Conservation (phyloP, 176 grass and related monocot species). For the Eragrostis nindensis region DNA sequence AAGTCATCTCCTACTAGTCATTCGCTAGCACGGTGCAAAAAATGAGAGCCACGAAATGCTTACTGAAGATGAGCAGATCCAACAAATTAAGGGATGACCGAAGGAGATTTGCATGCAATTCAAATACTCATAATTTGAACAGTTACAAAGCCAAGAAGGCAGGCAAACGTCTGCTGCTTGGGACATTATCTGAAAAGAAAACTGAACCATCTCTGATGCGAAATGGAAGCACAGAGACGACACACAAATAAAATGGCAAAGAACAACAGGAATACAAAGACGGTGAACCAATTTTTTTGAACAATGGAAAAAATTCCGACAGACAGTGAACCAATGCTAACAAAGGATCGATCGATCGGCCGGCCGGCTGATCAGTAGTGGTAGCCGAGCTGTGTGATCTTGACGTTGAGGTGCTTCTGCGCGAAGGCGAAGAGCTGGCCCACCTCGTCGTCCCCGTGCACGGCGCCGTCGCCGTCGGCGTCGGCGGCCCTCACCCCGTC, state of each 20-base stretch:
- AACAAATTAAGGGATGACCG: not conserved
- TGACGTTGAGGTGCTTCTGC: conserved; percentile 60
- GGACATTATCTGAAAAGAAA: not conserved
- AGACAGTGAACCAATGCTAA: not conserved
- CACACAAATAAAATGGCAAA: conserved; percentile 10
- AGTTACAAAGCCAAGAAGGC: not conserved
- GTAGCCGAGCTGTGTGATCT: conserved; percentile 57
- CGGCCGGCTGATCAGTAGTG: not conserved
- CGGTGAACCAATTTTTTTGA: not conserved
- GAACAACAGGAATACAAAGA: not conserved
- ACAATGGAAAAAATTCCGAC: too few relatives aligned
- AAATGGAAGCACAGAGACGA: not conserved
- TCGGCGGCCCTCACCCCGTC: conserved; percentile 55
- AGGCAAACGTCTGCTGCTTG: not conserved
- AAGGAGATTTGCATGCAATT: not conserved
- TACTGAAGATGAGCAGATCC: not conserved
- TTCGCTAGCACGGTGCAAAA: not conserved
- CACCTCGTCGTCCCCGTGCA: conserved; percentile 47
- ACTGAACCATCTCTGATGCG: not conserved
- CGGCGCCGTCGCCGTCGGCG: conserved; percentile 50
- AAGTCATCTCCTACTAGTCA: not conserved
- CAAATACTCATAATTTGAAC: not conserved
- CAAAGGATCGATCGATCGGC: not conserved
- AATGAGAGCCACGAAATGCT: not conserved
- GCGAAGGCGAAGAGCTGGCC: conserved; percentile 58